Conservation (phyloP, 2,329 filamentous ascomycete genomes). For the Coniochaeta sp. region DNA sequence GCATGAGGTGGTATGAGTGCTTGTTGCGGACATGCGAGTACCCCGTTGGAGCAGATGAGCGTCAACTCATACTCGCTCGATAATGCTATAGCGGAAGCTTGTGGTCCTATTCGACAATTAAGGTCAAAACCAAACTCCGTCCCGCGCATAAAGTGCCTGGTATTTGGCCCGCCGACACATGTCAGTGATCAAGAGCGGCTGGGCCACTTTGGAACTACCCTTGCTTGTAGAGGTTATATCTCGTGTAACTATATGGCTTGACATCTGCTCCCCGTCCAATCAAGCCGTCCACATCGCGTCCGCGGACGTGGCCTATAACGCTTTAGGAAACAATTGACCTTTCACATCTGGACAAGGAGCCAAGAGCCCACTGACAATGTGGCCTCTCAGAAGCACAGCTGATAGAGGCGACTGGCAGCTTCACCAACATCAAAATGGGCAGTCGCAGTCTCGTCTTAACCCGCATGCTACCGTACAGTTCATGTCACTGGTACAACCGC, state of each 20-base stretch:
- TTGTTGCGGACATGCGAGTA: neutral
- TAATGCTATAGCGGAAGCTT: neutral
- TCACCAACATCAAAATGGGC: neutral
- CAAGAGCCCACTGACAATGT: neutral
- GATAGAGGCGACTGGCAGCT: neutral
- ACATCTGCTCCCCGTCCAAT: neutral
- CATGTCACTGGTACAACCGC: neutral
- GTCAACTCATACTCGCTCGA: neutral
- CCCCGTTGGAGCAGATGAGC: neutral
- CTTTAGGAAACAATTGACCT: neutral
- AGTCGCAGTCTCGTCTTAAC: slow-evolving; percentile 1
- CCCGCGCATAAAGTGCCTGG: neutral
- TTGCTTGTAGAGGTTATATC: neutral
- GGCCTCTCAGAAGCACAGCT: neutral
- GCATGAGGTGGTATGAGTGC: neutral
- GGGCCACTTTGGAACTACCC: neutral
- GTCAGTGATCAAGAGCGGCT: neutral
- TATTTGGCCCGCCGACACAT: neutral
- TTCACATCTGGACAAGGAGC: neutral
- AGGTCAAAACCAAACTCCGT: neutral
- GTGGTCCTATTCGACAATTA: neutral
- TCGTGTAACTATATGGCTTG: neutral
- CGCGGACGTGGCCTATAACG: neutral
- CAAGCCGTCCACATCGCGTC: neutral
- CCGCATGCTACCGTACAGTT: neutral